Base-by-base conservation (phyloP, 768 basidiomycete species). In the Mycena indigotica region DNA sequence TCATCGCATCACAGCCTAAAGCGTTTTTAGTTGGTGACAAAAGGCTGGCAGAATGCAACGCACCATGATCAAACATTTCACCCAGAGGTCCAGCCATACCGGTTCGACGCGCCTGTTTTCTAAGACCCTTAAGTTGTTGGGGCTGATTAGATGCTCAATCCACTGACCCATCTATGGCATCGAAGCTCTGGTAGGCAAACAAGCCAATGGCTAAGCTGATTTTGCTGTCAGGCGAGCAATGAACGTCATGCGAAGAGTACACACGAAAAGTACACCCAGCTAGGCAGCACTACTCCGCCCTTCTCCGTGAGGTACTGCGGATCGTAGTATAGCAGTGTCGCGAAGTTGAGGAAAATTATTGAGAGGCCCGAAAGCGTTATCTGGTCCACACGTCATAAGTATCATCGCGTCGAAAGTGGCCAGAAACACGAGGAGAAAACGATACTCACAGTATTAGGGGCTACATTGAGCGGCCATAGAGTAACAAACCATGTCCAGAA, bases 71-170 rank as follows among this genome's bases (percentile, higher is more conserved):
- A 71, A 99, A 99, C 87, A 98, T 88, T 72, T 99, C 92, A 17
- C 97, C 97, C 28, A 98, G 75, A 24, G 96, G 96, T 4, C 97
- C 93, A n/a, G 94, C 90, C 92, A 97, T 98, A 1, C 94, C 94
- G 1, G 95, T 96, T 50, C 96, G 77, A 60, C 97, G 78, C 21
- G 97, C 97, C 73, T 99, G 97, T 71, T 98, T 98, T 16, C 96
- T 93, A 51, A n/a, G n/a, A n/a, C n/a, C n/a, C n/a, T n/a, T n/a
- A n/a, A n/a, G n/a, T n/a, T n/a, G n/a, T n/a, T n/a, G n/a, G n/a
- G n/a, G n/a, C n/a, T n/a, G n/a, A n/a, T n/a, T n/a, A n/a, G n/a
- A n/a, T n/a, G n/a, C n/a, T n/a, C n/a, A n/a, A n/a, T n/a, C 26
- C 10, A 65, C 84, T 28, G 62, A 91, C 92, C 92, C 93, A 68